Evolutionary conservation across 352 stramenopile genomes (phyloP).

Genomic region (Pythium sukuiense): DNA sequence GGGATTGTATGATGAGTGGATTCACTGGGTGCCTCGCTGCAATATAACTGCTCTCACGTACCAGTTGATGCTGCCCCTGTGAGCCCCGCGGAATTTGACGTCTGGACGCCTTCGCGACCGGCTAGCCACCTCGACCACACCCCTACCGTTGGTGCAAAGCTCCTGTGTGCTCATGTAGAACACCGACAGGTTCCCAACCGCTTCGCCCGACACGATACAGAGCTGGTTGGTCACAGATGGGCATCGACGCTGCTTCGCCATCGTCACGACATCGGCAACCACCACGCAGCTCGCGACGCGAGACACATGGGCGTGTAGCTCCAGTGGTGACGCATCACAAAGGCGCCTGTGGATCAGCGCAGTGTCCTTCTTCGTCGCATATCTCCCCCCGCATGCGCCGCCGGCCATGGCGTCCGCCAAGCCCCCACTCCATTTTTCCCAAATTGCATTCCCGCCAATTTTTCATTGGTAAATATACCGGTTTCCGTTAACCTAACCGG

Average conservation of each 20-base stretch:
- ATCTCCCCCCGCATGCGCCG: neutral
- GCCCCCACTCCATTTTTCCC: neutral
- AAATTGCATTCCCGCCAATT: slow-evolving; percentile 6
- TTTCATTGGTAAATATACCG: neutral
- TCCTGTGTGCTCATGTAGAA: slow-evolving; percentile 10
- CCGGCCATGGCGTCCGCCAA: neutral
- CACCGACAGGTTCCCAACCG: slow-evolving; percentile 13
- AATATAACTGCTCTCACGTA: no score
- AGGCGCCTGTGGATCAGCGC: slow-evolving; percentile 14
- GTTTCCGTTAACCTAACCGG: neutral
- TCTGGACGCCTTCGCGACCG: slow-evolving; percentile 16
- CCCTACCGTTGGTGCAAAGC: slow-evolving; percentile 1
- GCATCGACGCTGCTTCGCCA: neutral
- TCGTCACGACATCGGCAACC: neutral
- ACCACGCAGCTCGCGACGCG: slow-evolving; percentile 16
- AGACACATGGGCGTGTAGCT: slow-evolving; percentile 14
- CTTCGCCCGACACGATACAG: slow-evolving; percentile 18
- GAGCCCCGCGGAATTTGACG: slow-evolving; percentile 14
- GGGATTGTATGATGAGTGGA: neutral
- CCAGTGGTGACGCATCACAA: slow-evolving; percentile 1
- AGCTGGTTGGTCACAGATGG: neutral
- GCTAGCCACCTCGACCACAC: neutral
- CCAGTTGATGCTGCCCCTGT: slow-evolving; percentile 26
- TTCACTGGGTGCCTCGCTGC: neutral
- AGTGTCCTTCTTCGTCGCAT: neutral